Conservation (phyloP, 2,329 filamentous ascomycete genomes). For the Incumbomyces lentus region DNA sequence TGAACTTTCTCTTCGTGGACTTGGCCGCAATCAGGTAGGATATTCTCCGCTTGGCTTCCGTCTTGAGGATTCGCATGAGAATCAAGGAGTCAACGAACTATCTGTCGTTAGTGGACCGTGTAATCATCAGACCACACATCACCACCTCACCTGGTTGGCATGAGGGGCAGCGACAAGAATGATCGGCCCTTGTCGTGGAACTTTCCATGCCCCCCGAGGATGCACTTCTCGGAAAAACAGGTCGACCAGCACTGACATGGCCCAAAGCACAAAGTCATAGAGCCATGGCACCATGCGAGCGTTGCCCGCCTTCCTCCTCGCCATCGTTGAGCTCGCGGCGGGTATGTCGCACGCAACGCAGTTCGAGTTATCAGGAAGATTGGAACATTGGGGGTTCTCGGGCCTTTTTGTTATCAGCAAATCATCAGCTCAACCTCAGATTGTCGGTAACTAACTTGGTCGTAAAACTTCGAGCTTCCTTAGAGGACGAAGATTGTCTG, state of each 20-base stretch:
- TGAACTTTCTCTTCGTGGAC: conserved; percentile 79
- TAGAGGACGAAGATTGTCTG: too few relatives aligned
- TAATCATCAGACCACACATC: not conserved
- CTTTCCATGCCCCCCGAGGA: conserved; percentile 87
- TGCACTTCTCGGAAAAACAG: conserved; percentile 98
- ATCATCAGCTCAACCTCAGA: too few relatives aligned
- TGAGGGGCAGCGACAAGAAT: conserved; percentile 95
- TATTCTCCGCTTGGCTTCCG: conserved; percentile 77
- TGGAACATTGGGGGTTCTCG: too few relatives aligned
- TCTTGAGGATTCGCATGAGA: conserved; percentile 79
- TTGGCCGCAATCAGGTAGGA: conserved; percentile 92
- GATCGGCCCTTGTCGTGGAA: conserved; percentile 76
- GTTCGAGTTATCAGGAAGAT: not conserved
- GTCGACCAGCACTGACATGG: conserved; percentile 63
- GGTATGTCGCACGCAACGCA: not conserved
- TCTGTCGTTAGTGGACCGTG: conserved; percentile 7
- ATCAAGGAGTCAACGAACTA: conserved; percentile 93
- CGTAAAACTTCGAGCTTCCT: too few relatives aligned
- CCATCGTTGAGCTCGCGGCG: not conserved
- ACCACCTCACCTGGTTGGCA: conserved; percentile 67
- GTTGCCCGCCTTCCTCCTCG: conserved; percentile 26
- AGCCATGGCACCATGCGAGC: conserved; percentile 39
- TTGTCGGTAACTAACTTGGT: too few relatives aligned
- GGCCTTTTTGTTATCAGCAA: too few relatives aligned
- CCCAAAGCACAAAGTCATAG: conserved; percentile 41